phyloP scores from a whole-genome alignment of 345 rosid species.

The Microthlaspi erraticum region DNA sequence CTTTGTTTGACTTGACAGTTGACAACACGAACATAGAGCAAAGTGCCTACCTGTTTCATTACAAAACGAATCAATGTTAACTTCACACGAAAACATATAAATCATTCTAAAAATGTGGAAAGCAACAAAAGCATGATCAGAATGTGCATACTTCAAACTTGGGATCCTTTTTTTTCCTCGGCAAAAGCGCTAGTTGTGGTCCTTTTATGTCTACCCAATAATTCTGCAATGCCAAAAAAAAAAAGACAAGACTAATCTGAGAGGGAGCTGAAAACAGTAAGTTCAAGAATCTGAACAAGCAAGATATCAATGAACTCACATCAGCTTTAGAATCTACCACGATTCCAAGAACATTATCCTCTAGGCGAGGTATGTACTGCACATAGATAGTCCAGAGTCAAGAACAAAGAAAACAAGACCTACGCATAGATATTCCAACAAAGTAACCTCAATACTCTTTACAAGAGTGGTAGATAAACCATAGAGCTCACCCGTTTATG shows the following conservation, averaged over 20 bases:
- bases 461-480: not conserved
- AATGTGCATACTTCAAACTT: conserved; percentile 61
- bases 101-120: not conserved
- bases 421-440: conserved; percentile 11
- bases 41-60: conserved; percentile 66
- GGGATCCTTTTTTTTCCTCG: conserved; percentile 84
- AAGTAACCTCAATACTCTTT: not conserved
- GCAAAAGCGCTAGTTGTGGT: conserved; percentile 68
- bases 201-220: conserved; percentile 84
- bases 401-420: conserved; percentile 16
- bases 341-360: conserved; percentile 80
- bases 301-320: conserved; percentile 54
- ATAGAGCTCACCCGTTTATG: conserved; percentile 73
- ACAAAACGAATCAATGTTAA: conserved; percentile 25
- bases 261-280: too few species aligned
- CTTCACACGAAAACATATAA: not conserved
- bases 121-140: conserved; percentile 7
- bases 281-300: not conserved
- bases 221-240: conserved; percentile 52
- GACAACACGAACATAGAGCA: conserved; percentile 74
- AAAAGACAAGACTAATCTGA: too few species aligned
- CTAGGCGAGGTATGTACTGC: conserved; percentile 76
- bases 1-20: conserved; percentile 77
- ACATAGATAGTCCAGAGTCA: conserved; percentile 40
- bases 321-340: conserved; percentile 78